Percentiles rank a stretch among this genome's conserved stretches.
Conservation (phyloP, 345 rosid genomes). For the Populus nigra region DNA sequence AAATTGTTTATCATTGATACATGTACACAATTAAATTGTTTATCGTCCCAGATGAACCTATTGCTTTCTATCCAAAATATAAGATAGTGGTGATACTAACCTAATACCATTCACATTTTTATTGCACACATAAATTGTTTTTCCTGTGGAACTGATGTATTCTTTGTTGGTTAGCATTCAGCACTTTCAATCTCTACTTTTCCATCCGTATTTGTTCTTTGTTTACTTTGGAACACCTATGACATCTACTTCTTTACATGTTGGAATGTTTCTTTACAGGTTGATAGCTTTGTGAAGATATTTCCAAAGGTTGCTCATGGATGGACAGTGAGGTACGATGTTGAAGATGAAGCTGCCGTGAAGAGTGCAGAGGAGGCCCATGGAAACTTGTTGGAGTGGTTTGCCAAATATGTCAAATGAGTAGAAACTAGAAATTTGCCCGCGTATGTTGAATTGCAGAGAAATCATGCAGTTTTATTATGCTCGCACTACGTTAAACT, state of each 20-base stretch:
- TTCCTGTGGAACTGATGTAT: neutral
- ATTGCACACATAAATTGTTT: neutral
- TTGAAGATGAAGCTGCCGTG: constrained; percentile 45
- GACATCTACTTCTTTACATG: neutral
- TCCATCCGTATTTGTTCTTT: neutral
- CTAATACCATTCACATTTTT: too few relatives aligned
- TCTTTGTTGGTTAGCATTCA: neutral
- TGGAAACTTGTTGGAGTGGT: constrained; percentile 56
- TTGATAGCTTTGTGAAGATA: constrained; percentile 58
- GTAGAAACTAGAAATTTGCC: neutral
- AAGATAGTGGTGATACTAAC: too few relatives aligned
- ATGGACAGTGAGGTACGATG: constrained; percentile 64
- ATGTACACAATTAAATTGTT: too few relatives aligned
- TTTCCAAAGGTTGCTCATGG: constrained; percentile 72
- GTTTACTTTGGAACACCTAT: neutral
- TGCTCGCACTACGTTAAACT: too few relatives aligned
- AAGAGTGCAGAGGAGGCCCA: constrained; percentile 71
- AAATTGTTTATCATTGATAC: too few relatives aligned
- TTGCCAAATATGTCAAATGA: constrained; percentile 53
- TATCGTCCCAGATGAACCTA: too few relatives aligned
- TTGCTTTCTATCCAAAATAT: too few relatives aligned
- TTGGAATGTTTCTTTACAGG: constrained; percentile 33
- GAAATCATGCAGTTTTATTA: neutral
- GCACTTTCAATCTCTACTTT: neutral
- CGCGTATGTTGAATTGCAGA: neutral